Percentiles rank a stretch among this genome's conserved stretches.
Conservation (phyloP, 345 rosid species). For the Litchi chinensis region DNA sequence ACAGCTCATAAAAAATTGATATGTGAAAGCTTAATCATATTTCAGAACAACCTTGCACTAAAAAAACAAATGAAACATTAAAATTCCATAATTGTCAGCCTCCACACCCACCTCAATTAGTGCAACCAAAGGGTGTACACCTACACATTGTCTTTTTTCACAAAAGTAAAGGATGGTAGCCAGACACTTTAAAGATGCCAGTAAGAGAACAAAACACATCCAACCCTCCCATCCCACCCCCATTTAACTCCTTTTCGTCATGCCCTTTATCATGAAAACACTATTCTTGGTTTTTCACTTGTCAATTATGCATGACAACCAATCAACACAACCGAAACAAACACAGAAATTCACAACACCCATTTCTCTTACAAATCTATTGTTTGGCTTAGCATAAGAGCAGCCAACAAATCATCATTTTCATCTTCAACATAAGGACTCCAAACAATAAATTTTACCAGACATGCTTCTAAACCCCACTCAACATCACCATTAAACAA, state of each 20-base stretch:
- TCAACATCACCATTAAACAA: too few species aligned
- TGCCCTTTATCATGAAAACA: not conserved
- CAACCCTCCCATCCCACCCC: not conserved
- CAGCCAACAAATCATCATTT: too few species aligned
- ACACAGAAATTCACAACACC: not conserved
- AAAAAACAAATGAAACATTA: not conserved
- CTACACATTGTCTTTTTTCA: not conserved
- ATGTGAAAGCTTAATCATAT: not conserved
- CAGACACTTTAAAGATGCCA: not conserved
- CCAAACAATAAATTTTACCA: too few species aligned
- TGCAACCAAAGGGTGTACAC: not conserved
- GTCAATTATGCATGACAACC: not conserved
- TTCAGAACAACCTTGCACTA: not conserved
- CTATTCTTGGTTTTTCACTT: not conserved
- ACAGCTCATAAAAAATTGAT: not conserved
- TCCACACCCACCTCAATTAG: not conserved
- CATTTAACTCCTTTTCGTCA: not conserved
- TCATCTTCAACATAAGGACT: too few species aligned
- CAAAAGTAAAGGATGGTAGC: not conserved
- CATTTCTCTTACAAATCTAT: not conserved
- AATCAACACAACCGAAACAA: not conserved
- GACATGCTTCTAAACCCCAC: too few species aligned
- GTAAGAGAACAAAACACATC: too few species aligned
- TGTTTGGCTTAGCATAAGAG: not conserved
- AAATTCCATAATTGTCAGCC: not conserved